Conservation (phyloP, 805 yeast genomes). For the Wickerhamomyces rabaulensis region DNA sequence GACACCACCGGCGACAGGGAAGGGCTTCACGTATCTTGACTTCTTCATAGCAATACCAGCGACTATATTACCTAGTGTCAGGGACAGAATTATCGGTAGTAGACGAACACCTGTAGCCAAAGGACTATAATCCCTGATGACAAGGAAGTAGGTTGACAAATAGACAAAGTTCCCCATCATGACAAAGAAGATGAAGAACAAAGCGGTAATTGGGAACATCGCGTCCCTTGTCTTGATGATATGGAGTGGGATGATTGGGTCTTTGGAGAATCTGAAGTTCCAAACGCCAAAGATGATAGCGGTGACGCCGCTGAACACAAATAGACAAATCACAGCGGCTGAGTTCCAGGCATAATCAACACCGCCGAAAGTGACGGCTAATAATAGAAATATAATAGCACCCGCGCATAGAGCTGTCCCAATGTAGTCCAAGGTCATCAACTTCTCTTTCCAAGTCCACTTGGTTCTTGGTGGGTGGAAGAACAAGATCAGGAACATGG, state of each 20-base stretch:
- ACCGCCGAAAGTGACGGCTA: constrained; percentile 52
- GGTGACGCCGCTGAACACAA: constrained; percentile 40
- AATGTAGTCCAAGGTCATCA: constrained; percentile 39
- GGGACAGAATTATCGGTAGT: constrained; percentile 39
- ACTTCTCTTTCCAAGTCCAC: constrained; percentile 31
- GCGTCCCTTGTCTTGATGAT: neutral
- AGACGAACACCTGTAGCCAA: constrained; percentile 41
- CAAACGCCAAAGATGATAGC: constrained; percentile 25
- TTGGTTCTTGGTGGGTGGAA: constrained; percentile 38
- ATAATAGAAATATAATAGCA: constrained; percentile 37
- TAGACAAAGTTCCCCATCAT: constrained; percentile 14
- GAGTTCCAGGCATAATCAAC: constrained; percentile 42
- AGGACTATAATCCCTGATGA: constrained; percentile 32
- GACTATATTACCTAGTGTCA: constrained; percentile 18
- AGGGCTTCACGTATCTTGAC: constrained; percentile 32
- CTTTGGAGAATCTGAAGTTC: neutral
- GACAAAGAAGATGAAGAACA: neutral
- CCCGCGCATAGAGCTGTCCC: constrained; percentile 40
- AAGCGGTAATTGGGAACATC: neutral
- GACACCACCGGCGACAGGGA: constrained; percentile 6
- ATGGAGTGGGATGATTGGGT: neutral
- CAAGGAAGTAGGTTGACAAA: constrained; percentile 39
- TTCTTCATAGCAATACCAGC: constrained; percentile 28
- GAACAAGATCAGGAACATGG: constrained; percentile 27
- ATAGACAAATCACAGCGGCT: constrained; percentile 43